Conservation (phyloP, 768 basidiomycete genomes). For the Hericium coralloides region DNA sequence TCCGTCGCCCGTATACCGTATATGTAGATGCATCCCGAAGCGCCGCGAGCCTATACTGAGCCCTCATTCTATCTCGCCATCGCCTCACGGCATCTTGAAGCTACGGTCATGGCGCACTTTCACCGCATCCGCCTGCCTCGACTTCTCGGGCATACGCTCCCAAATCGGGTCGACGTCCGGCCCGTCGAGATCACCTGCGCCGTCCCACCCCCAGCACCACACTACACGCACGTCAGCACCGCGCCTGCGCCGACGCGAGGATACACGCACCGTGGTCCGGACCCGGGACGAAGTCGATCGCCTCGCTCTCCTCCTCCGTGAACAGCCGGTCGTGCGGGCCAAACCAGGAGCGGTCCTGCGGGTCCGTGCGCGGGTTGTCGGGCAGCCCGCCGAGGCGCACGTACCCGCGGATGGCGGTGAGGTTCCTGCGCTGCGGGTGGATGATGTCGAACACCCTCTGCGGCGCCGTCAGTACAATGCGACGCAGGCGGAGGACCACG, state of each 20-base stretch:
- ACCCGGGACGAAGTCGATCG: constrained; percentile 67
- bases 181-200: constrained; percentile 94
- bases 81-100: constrained; percentile 5
- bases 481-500: constrained; percentile 15
- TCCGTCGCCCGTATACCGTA: no score
- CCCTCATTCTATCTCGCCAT: neutral
- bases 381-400: constrained; percentile 92
- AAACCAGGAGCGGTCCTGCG: constrained; percentile 97
- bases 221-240: constrained; percentile 37
- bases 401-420: constrained; percentile 94
- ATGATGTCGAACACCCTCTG: constrained; percentile 94
- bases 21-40: no score
- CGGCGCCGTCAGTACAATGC: neutral
- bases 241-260: neutral
- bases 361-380: constrained; percentile 93
- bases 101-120: constrained; percentile 59
- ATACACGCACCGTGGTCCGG: constrained; percentile 72
- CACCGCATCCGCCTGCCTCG: constrained; percentile 50
- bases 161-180: constrained; percentile 98
- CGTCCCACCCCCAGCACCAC: constrained; percentile 99
- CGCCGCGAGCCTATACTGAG: no score
- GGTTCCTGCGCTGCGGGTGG: constrained; percentile 82
- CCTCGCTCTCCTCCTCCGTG: constrained; percentile 76
- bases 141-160: constrained; percentile 73
- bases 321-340: constrained; percentile 96